Evolutionary conservation across 129 eudicot genomes (phyloP), one percentile per base, ranked within the genome.

Genomic region (Flaveria robusta): DNA sequence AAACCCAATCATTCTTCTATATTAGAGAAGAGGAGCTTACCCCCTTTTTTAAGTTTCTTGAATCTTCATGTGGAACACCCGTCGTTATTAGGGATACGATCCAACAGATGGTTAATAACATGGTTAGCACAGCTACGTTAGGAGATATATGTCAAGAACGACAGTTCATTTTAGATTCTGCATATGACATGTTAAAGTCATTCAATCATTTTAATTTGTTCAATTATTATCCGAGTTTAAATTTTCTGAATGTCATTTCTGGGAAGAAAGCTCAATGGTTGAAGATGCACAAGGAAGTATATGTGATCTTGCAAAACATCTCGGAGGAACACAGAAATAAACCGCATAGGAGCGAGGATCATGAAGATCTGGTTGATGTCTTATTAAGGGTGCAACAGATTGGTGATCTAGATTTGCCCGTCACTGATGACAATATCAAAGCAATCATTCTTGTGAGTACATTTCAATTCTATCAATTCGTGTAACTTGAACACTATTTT

Each of bases 101-200:
- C 22, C 49, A 31, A 68, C 43, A 65, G 16, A 70, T 72, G 51
- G 68, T 79, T 16, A 76, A 68, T 66, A 72, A 76, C 58, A 58
- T 82, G 39, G 73, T 75, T n/a, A 64, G 79, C 41, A 77, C 71
- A 64, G 86, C 76, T 58, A 56, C 83, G 27, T 50, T 70, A 29
- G 75, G 75, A 18, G 75, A 71, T n/a, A n/a, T 18, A n/a, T 71
- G 55, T 27, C 29, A 51, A 71, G 75, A 71, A 45, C 49, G 26
- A 71, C 3, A 19, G 2, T 16, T 19, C 8, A 47, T 73, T n/a
- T 2, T 73, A 39, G 68, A 39, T 22, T 19, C 46, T 4, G 27
- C 46, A 22, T 19, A 8, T 23, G 41, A 46, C 2, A 34, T 73
- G 47, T 31, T 71, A 18, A 27, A 29, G 8, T 19, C 46, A n/a